Conservation (phyloP, 345 rosid species). For the Rhodamnia argentea region DNA sequence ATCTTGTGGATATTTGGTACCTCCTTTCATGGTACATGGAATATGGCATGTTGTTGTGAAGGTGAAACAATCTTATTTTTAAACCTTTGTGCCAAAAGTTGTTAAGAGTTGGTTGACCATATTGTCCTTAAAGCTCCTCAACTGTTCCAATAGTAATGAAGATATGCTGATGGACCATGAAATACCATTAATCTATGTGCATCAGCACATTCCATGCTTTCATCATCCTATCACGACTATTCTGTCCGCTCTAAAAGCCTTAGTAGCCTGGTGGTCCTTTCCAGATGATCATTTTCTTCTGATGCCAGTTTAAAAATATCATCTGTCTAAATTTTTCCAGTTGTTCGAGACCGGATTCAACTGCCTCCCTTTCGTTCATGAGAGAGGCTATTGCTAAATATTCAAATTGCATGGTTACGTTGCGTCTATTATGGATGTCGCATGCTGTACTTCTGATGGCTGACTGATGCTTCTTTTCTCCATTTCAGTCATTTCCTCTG, state of each 20-base stretch:
- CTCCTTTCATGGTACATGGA: not conserved
- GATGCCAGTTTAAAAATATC: not conserved
- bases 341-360: not conserved
- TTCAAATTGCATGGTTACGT: not conserved
- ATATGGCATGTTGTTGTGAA: not conserved
- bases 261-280: not conserved
- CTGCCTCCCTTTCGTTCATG: not conserved
- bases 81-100: not conserved
- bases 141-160: not conserved
- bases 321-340: not conserved
- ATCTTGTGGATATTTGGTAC: not conserved
- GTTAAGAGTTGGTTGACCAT: not conserved
- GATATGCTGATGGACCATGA: not conserved
- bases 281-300: not conserved
- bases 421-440: not conserved
- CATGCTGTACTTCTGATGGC: not conserved
- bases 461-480: not conserved
- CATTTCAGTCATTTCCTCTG: conserved; percentile 64
- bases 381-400: not conserved
- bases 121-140: not conserved
- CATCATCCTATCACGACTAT: not conserved
- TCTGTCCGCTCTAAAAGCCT: not conserved
- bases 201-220: not conserved
- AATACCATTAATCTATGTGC: not conserved
- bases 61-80: not conserved